These are phyloP conservation scores for Aegilops bicornis DNA, from an alignment of 176 grass and related monocot genomes.

Conservation along the genomic window DNA sequence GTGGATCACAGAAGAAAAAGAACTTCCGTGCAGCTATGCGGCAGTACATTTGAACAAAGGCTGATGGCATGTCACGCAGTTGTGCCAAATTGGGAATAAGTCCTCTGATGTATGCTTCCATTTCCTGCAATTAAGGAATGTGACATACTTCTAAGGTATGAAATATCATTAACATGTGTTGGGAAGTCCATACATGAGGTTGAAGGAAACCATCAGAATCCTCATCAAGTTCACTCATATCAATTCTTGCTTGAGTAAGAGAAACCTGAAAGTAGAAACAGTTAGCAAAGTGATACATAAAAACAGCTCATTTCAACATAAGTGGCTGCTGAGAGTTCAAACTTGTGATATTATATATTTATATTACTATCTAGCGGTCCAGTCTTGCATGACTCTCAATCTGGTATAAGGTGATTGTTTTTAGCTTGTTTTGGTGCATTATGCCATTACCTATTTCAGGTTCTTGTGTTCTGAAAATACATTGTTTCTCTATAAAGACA, in stretches of 20 bases:
- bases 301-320: constrained; percentile 19
- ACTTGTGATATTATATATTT: background rate
- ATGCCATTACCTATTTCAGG: background rate
- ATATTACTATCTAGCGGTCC: background rate
- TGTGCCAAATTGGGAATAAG: constrained; percentile 98
- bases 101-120: constrained; percentile 98
- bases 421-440: background rate
- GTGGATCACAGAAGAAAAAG: constrained; percentile 99
- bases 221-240: constrained; percentile 99
- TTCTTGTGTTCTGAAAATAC: background rate
- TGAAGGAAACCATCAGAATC: constrained; percentile 99
- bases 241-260: constrained; percentile 99
- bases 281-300: constrained; percentile 5
- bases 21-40: constrained; percentile 99
- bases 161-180: constrained; percentile 7
- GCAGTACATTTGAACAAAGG: constrained; percentile 99
- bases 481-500: background rate
- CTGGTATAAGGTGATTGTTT: background rate
- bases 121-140: constrained; percentile 67
- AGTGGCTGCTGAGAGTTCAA: background rate
- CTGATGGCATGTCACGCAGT: constrained; percentile 81
- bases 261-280: constrained; percentile 68
- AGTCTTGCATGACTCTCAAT: background rate
- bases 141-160: constrained; percentile 6
- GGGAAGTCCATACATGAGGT: constrained; percentile 69